Base-by-base conservation (phyloP, 2,329 filamentous ascomycete genomes). In the Hawksworthiomyces lignivorus region DNA sequence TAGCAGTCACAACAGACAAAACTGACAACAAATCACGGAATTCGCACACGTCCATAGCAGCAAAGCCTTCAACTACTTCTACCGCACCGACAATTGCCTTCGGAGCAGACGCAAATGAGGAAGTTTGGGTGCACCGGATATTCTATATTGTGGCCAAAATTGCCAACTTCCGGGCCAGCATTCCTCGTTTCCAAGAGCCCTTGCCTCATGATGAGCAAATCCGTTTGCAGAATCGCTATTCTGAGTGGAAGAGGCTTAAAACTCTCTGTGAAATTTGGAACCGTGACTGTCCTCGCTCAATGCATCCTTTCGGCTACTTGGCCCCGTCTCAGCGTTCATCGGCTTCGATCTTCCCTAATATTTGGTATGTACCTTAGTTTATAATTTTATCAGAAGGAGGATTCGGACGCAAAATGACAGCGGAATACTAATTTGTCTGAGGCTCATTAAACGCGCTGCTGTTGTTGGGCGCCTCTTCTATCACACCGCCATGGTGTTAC, bases 141-240 rank as follows among this genome's bases (percentile, higher is more conserved):
- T 69, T 96, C 29, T 95, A 89, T 62, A 83, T 95, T 49, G 74
- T 94, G 36, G 88, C 85, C 36, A 94, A 89, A 58, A 78, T 94
- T 36, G 79, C 82, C 50, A 92, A 94, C 61, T 94, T 94, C 59
- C 78, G 86, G 29, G 82, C 85, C 12, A 77, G 75, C 14, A 77
- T 80, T 21, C 75, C 80, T 2, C 70, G 73, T 15, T 76, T 76
- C 45, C 72, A 78, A 44, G 73, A 80, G 32, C 59, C 70, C 3
- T 75, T 73, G 32, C 68, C 75, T 7, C 74, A 77, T 43, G 77
- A 78, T 31, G 76, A 86, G 55, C 76, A 84, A 46, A 64, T 77
- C 14, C 70, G 78, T 37, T 58, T 81, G 21, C 77, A 82, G 48
- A 72, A 77, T 36, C 74, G 82, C 12, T 77, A 80, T 46, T 70